Evolutionary conservation across 164 flowering plant genomes (phyloP).

Genomic region (Berberis thunbergii): DNA sequence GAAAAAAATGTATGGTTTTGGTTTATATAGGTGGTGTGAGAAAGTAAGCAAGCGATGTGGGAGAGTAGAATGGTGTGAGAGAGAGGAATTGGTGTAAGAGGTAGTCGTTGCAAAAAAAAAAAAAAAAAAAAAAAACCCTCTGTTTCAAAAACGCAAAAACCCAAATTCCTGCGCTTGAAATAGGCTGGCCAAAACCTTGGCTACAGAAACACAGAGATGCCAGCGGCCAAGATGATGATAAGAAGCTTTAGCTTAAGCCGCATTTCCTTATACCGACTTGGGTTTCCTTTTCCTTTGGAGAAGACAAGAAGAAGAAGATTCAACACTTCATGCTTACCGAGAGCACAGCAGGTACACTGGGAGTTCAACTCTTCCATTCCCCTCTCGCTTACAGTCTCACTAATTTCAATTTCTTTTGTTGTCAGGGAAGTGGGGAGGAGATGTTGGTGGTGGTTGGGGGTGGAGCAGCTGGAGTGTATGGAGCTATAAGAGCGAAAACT

Average conservation of each 20-base stretch:
- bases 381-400: background rate
- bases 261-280: background rate
- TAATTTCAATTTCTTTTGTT: background rate
- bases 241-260: background rate
- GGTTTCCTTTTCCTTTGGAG: background rate
- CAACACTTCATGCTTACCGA: background rate
- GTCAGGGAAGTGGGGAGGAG: slow-evolving; percentile 39
- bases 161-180: too few species aligned
- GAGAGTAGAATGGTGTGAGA: too few species aligned
- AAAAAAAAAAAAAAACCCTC: too few species aligned
- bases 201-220: too few species aligned
- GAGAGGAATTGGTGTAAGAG: too few species aligned
- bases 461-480: slow-evolving; percentile 86
- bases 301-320: background rate
- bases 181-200: too few species aligned
- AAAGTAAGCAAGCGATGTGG: too few species aligned
- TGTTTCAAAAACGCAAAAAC: too few species aligned
- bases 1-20: too few species aligned
- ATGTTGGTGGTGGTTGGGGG: slow-evolving; percentile 73
- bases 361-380: background rate
- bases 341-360: slow-evolving; percentile 1
- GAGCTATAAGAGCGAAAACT: slow-evolving; percentile 76
- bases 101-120: too few species aligned
- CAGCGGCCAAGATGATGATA: background rate
- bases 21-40: too few species aligned